These are phyloP conservation scores for Heliamphora pulchella DNA, from an alignment of 179 eudicot genomes.

Conservation along the genomic window DNA sequence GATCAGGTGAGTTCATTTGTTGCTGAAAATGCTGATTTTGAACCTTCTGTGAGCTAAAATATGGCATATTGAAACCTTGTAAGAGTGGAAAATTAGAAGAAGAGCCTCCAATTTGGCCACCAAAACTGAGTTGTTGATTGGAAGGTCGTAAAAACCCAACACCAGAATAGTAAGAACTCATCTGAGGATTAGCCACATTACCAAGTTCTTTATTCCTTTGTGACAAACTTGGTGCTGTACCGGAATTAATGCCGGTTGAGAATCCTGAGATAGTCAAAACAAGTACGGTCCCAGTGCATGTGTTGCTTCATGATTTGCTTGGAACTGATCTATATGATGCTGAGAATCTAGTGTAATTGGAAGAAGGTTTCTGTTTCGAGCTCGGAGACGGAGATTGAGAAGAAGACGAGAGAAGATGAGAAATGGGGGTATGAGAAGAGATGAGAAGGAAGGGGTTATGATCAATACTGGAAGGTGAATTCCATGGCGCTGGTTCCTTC, in stretches of 20 bases:
- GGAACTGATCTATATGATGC: slow-evolving; percentile 61
- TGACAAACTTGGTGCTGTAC: background rate
- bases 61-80: slow-evolving; percentile 18
- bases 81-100: slow-evolving; percentile 16
- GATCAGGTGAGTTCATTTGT: slow-evolving; percentile 16
- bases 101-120: slow-evolving; percentile 6
- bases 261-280: background rate
- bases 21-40: slow-evolving; percentile 7
- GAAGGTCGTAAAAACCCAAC: slow-evolving; percentile 16
- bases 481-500: slow-evolving; percentile 38
- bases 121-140: slow-evolving; percentile 3
- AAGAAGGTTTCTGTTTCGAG: slow-evolving; percentile 55
- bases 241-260: background rate
- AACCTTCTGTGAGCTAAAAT: slow-evolving; percentile 6
- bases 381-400: slow-evolving; percentile 36
- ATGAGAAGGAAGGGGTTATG: slow-evolving; percentile 21
- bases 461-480: slow-evolving; percentile 41
- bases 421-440: slow-evolving; percentile 49
- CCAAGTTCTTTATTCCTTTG: slow-evolving; percentile 3
- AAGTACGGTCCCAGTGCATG: too few relatives aligned
- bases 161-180: slow-evolving; percentile 9
- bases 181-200: background rate
- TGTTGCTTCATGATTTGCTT: slow-evolving; percentile 39
- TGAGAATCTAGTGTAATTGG: slow-evolving; percentile 87
- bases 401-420: slow-evolving; percentile 34